Evolutionary conservation across 192 early-diverging fungal species (phyloP), one percentile per base, ranked within the genome.

Genomic region (Coemansia sp.): DNA sequence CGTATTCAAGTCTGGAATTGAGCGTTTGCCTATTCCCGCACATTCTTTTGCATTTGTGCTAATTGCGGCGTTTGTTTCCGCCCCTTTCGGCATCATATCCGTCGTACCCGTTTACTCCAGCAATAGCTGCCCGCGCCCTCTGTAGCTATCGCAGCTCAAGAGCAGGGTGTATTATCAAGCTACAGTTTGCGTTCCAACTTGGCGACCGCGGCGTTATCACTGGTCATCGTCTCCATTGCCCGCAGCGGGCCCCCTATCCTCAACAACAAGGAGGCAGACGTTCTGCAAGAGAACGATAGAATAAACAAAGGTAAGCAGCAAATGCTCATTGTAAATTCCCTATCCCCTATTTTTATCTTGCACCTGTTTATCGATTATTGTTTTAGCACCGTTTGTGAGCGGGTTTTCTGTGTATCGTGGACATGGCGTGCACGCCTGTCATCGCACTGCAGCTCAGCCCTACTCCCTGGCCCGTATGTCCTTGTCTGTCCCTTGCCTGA

Each of bases 241-340:
- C 24, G n/a, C n/a, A n/a, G n/a, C n/a, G n/a, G 4, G 2, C 51
- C 18, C 15, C 51, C 24, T 8, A 6, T 53, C 26, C 24, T 53
- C 24, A 21, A 23, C 20, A 24, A 52, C 51, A 53, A 53, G 24
- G 24, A 53, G 21, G 10, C 51, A 1, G 24, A 46, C 44, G 16
- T 5, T 46, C 35, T 12, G 23, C 60, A 62, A 24, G 41, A 41
- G 33, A 14, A 62, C 39, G 10, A 24, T 44, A 62, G 44, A 62
- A 41, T 36, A 62, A 35, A 60, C 35, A 39, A 62, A 62, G 39
- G 60, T 62, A 62, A 62, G 60, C 45, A 30, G 30, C 45, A 45
- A 62, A 33, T 62, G 24, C 0, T 16, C 21, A 26, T 41, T 39
- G 12, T 16, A 62, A 62, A n/a, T 14, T 24, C 60, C 21, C 24